Base-by-base conservation (phyloP, 805 yeast genomes). In the Lachancea meyersii region DNA sequence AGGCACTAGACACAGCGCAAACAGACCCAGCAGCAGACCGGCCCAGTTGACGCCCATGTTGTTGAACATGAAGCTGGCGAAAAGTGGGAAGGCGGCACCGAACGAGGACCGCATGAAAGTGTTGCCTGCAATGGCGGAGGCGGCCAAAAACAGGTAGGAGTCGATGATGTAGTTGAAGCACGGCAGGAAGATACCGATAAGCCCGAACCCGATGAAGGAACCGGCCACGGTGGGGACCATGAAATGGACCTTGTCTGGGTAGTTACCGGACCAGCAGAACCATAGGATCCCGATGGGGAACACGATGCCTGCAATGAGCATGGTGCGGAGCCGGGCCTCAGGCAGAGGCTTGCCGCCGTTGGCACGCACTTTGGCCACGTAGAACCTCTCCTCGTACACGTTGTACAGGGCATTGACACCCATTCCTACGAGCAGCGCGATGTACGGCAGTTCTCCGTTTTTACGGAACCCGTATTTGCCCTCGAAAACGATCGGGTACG, bases 211-310 rank as follows among this genome's bases (percentile, higher is more conserved):
- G 30, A 77, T 72, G 54, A 80, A 72, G 3, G 75, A 47, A 48
- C 86, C 82, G 22, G 85, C 77, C 22, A 77, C 64, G 2, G 83
- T 74, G 31, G 94, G 93, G n/a, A 76, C 85, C 53, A 79, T 80
- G 91, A 91, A 88, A 58, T 82, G 95, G 30, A 86, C 76, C 33
- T 64, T 63, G 27, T 80, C 63, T 38, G 76, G 80, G 63, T 80
- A 88, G 49, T 77, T 74, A 58, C 95, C 96, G 8, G 91, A 69
- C 96, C 96, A 88, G 44, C 85, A 77, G 61, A 88, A 71, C 95
- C 95, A 84, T 55, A 87, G 71, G 48, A 87, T 68, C 41, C 96
- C 96, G 41, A 77, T 69, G 22, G 94, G 82, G 68, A 88, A 86
- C 7, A 73, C 58, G 41, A 85, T 49, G 19, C 81, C 79, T 24